Base-by-base conservation (phyloP, 2,329 filamentous ascomycete species). In the Sporothrix mexicana region DNA sequence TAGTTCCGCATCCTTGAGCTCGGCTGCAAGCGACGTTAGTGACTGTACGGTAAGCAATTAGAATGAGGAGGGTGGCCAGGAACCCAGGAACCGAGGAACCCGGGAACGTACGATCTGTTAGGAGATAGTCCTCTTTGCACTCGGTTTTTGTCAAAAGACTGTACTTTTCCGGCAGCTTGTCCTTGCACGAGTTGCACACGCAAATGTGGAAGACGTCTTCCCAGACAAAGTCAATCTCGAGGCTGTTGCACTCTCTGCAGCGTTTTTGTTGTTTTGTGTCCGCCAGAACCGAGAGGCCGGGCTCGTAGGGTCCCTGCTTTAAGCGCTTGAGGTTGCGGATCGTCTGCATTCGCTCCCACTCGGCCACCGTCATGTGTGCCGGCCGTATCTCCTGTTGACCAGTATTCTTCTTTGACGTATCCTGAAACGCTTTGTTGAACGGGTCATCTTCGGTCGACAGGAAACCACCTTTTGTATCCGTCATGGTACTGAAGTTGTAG, bases 401-500 rank as follows among this genome's bases (percentile, higher is more conserved):
- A 74, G 80, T 17, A 77, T 75, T 82, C 70, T 87, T 81, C 76
- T 83, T 72, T 73, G 82, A 9, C 5, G 47, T 68, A 6, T 61
- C 66, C 80, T 88, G 80, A 78, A 95, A 85, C 9, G 91, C 93
- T 76, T 91, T 91, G 79, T 97, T 97, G 80, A 92, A 90, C 0
- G 96, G 96, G 81, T 99, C 96, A 79, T 99, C 96, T 75, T 95
- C 93, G 0, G 89, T 88, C n/a, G 92, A 93, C 76, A 99, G 83
- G 81, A 99, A 99, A 0, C 96, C 96, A 75, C 96, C 96, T 80
- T 98, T 98, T 0, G 95, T 98, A 81, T 99, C 96, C 7, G 92
- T 97, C 94, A 99, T 98, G 83, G 95, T 92, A 80, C 93, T 95
- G 83, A 99, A 96, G 81, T 99, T 96, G 83, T 98, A 98, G 79